phyloP scores from a whole-genome alignment of 768 basidiomycete species.

The Leccinum sublutescens region DNA sequence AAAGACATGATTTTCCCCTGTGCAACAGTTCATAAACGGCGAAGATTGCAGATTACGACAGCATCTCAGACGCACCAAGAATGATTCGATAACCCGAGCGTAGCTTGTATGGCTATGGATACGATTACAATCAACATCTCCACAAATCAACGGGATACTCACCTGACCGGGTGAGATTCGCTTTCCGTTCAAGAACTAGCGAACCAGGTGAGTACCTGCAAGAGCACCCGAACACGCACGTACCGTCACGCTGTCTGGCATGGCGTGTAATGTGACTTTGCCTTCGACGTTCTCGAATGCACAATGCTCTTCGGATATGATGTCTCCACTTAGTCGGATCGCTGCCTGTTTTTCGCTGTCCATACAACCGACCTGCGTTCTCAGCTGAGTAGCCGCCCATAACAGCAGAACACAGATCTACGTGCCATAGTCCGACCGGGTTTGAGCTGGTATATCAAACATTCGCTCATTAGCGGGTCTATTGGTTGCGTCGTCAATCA shows the following conservation, averaged over 20 bases:
- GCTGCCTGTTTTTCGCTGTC: constrained; percentile 80
- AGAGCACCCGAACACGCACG: constrained; percentile 26
- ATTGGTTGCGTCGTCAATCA: constrained; percentile 13
- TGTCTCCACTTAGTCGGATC: constrained; percentile 89
- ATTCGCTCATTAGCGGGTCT: constrained; percentile 98
- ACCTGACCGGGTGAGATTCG: constrained; percentile 78
- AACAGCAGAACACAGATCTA: constrained; percentile 11
- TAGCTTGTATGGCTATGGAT: constrained; percentile 67
- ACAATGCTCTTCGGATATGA: constrained; percentile 92
- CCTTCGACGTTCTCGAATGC: constrained; percentile 85
- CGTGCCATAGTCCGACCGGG: constrained; percentile 73
- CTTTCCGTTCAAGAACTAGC: constrained; percentile 91
- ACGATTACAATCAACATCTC: constrained; percentile 12
- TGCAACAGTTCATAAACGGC: constrained; percentile 8
- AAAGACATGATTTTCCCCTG: constrained; percentile 96
- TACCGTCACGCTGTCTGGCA: constrained; percentile 82
- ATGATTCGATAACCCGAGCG: constrained; percentile 96
- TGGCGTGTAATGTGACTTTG: constrained; percentile 76
- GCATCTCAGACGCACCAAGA: constrained; percentile 55
- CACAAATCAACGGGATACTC: constrained; percentile 22
- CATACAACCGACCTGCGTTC: constrained; percentile 73
- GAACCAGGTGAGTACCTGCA: constrained; percentile 13
- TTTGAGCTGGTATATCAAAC: constrained; percentile 90
- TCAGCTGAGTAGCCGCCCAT: constrained; percentile 14
- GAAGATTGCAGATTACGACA: background rate